Evolutionary conservation across 192 early-diverging fungal species (phyloP).

Genomic region (Linderina pennispora): DNA sequence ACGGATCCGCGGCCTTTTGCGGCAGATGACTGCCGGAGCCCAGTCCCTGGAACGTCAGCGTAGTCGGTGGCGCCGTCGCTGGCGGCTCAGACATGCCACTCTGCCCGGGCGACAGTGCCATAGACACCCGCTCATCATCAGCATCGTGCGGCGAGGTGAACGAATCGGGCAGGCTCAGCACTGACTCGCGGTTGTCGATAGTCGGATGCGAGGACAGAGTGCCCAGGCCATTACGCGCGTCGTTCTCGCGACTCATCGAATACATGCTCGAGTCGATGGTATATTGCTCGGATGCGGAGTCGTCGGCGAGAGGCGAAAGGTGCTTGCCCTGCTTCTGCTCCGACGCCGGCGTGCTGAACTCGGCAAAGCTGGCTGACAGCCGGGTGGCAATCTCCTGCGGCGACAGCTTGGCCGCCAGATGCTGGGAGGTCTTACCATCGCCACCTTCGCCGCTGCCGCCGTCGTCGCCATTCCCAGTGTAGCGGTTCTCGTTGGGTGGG

Average conservation of each 20-base stretch:
- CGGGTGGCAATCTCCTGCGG: constrained; percentile 29
- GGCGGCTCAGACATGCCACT: too few relatives aligned
- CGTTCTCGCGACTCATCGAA: constrained; percentile 29
- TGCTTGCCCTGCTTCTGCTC: too few relatives aligned
- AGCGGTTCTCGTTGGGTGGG: constrained; percentile 7
- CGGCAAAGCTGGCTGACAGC: constrained; percentile 43
- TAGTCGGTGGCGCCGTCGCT: too few relatives aligned
- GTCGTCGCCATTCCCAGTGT: too few relatives aligned
- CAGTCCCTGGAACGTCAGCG: too few relatives aligned
- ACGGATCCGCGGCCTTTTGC: constrained; percentile 3
- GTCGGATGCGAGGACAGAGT: constrained; percentile 24
- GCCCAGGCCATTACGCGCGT: too few relatives aligned
- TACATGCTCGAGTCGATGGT: constrained; percentile 47
- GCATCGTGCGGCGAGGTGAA: constrained; percentile 7
- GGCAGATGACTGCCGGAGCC: not conserved
- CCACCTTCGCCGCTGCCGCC: not conserved
- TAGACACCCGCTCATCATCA: too few relatives aligned
- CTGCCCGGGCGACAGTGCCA: too few relatives aligned
- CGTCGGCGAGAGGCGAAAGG: too few relatives aligned
- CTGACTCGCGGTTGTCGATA: constrained; percentile 33
- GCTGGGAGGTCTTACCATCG: too few relatives aligned
- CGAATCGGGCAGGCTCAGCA: constrained; percentile 33
- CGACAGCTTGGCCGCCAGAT: constrained; percentile 3
- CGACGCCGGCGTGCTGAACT: too few relatives aligned
- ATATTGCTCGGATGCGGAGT: constrained; percentile 39